Conservation (phyloP, 2,329 filamentous ascomycete species). For the Pleurostoma richardsiae region DNA sequence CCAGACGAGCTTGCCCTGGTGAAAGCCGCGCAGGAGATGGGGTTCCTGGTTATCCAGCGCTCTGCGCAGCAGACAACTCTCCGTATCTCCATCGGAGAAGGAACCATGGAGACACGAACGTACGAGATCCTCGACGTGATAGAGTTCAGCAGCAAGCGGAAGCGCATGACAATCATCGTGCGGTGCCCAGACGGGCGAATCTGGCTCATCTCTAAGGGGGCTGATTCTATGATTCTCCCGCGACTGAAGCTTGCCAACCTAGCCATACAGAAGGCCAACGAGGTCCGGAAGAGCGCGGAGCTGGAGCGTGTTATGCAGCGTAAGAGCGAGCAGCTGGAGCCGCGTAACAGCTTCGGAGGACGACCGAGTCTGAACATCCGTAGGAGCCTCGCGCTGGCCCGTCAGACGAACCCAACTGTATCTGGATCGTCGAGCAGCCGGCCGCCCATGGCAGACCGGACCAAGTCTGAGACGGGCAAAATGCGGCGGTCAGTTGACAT, state of each 20-base stretch:
- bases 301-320: conserved; percentile 51
- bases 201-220: conserved; percentile 84
- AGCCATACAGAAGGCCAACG: conserved; percentile 69
- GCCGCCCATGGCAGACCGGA: conserved; percentile 22
- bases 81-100: conserved; percentile 30
- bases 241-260: conserved; percentile 68
- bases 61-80: conserved; percentile 64
- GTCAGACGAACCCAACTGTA: conserved; percentile 8
- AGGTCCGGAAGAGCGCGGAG: conserved; percentile 58
- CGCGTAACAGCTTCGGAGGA: conserved; percentile 50
- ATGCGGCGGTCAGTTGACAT: conserved; percentile 32
- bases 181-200: conserved; percentile 80
- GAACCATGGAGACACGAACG: conserved; percentile 33
- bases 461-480: conserved; percentile 38
- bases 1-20: conserved; percentile 88
- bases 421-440: conserved; percentile 20
- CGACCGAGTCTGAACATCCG: conserved; percentile 47
- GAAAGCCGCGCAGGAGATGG: conserved; percentile 77
- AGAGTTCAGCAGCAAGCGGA: conserved; percentile 84
- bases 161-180: conserved; percentile 86
- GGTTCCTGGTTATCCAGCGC: conserved; percentile 70
- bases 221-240: conserved; percentile 77
- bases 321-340: conserved; percentile 49
- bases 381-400: conserved; percentile 29
- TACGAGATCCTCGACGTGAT: conserved; percentile 84